Evolutionary conservation across 1,139 yeast genomes (phyloP).

Genomic region (Eremothecium cymbalariae): DNA sequence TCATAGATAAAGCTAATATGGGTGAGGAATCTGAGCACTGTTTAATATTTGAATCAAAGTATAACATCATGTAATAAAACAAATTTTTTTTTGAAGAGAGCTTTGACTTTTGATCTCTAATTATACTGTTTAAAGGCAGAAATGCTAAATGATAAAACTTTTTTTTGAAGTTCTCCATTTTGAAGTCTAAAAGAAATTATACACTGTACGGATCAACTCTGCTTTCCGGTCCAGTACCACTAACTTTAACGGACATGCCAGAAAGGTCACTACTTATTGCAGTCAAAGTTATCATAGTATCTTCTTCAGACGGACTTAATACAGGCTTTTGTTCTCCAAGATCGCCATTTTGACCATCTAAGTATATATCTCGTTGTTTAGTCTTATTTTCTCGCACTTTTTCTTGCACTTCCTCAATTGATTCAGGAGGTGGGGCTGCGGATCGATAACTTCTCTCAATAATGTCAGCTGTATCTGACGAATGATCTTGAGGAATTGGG

Average conservation of each 20-base stretch:
- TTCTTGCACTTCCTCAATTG: not conserved
- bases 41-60: too few relatives aligned
- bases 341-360: too few relatives aligned
- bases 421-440: constrained; percentile 4
- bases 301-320: constrained; percentile 1
- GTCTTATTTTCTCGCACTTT: not conserved
- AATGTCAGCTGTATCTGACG: not conserved
- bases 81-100: too few relatives aligned
- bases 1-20: too few relatives aligned
- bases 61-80: too few relatives aligned
- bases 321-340: not conserved
- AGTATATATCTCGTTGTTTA: not conserved
- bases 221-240: not conserved
- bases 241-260: not conserved
- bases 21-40: too few relatives aligned
- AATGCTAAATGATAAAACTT: too few relatives aligned
- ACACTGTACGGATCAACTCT: too few relatives aligned
- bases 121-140: too few relatives aligned
- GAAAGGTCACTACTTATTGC: constrained; percentile 4
- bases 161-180: too few relatives aligned
- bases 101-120: too few relatives aligned
- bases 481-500: not conserved
- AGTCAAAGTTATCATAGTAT: constrained; percentile 2
- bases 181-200: too few relatives aligned
- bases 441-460: constrained; percentile 3